A percentile compares a stretch with the other conserved stretches of the same genome.
phyloP scores from a whole-genome alignment of 2,329 filamentous ascomycete genomes.

The Cordyceps fumosorosea region DNA sequence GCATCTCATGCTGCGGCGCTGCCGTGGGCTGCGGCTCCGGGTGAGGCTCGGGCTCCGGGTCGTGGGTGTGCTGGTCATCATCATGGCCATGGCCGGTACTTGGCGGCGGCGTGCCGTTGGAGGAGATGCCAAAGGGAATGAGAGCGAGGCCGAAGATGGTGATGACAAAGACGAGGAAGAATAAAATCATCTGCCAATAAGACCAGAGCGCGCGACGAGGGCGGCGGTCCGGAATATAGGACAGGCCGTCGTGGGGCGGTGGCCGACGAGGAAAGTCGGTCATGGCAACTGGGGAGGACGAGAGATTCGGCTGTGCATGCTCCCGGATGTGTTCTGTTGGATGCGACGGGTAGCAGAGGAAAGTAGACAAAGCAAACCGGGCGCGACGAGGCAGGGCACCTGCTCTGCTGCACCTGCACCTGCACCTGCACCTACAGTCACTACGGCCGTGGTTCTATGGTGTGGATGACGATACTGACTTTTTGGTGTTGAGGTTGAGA shows the following conservation, averaged over 20 bases:
- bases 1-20: not conserved
- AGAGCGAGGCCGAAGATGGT: slow-evolving; percentile 20
- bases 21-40: not conserved
- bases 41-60: not conserved
- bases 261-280: not conserved
- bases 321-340: not conserved
- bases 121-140: slow-evolving; percentile 18
- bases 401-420: not conserved
- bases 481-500: no score
- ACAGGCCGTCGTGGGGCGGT: slow-evolving; percentile 5
- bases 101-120: not conserved
- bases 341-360: not conserved
- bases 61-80: not conserved
- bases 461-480: no score
- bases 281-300: not conserved
- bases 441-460: no score
- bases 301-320: not conserved
- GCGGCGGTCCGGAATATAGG: not conserved
- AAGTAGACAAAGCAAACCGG: not conserved
- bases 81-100: slow-evolving; percentile 1
- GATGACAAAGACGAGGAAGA: slow-evolving; percentile 19
- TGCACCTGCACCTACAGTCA: no score
- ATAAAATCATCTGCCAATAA: slow-evolving; percentile 15
- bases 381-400: not conserved
- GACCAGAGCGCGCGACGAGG: slow-evolving; percentile 2